Base-by-base conservation (phyloP, 495 filamentous ascomycete genomes). In the Aspergillus biplanus region DNA sequence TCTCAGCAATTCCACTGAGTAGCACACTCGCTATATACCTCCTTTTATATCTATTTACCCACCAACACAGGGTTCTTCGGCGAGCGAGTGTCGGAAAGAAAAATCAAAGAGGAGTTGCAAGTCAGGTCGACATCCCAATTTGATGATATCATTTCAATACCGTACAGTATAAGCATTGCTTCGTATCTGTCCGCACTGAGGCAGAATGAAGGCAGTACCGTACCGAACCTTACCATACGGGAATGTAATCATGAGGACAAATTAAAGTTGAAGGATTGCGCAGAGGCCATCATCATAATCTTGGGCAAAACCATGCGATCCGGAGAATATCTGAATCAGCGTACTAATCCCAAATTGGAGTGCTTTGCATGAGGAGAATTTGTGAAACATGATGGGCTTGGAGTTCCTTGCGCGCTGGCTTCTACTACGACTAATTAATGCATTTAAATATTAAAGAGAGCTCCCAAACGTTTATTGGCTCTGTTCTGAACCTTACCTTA, bases 301-400 rank as follows among this genome's bases (percentile, higher is more conserved):
- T 57, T 56, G 52, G 15, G 56, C 46, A 58, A 54, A 59, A 44
- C 16, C 18, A 62, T 61, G 62, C 64, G 50, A 58, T 55, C 65
- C 66, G 66, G 66, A 65, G 48, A 65, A 52, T 65, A 63, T 63
- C 62, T 63, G 59, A 65, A 58, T 65, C 50, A 65, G 62, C 62
- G 56, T 44, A 16, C 46, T 49, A 15, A 16, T 44, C 39, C 39
- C n/a, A 44, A 44, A 44, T 44, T 44, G n/a, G 39, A 44, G 21
- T 27, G 21, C 21, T 27, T 27, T 27, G 21, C 21, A 27, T 27
- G 1, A 27, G 21, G 21, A 27, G 21, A 27, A 27, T 27, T 27
- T 27, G 21, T 27, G 21, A 27, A 27, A 27, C 21, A 27, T 27
- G 21, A 27, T 27, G 21, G 21, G 21, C 37, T 39, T 7, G 37